Evolutionary conservation across 139 green algal species (phyloP).

Genomic region (Picochlorum sp.): DNA sequence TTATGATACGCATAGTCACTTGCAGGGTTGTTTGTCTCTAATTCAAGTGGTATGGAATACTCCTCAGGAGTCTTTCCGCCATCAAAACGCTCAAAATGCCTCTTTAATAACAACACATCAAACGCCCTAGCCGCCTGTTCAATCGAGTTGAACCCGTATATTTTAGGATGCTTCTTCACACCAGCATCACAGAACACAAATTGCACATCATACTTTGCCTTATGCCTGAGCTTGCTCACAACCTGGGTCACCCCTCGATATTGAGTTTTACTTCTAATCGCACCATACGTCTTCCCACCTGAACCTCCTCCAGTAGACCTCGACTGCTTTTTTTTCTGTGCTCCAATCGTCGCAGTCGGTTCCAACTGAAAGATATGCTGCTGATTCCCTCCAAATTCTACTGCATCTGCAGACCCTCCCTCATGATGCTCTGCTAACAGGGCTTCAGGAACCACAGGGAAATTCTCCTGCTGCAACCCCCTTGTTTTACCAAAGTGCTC

Average conservation of each 20-base stretch:
- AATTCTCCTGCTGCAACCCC: no score
- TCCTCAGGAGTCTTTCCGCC: neutral
- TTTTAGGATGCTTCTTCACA: constrained; percentile 32
- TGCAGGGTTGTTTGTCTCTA: constrained; percentile 25
- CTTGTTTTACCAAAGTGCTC: no score
- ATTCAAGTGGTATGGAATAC: neutral
- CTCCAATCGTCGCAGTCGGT: neutral
- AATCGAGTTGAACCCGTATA: constrained; percentile 22
- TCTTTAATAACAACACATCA: constrained; percentile 26
- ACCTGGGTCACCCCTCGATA: constrained; percentile 20
- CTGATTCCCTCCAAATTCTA: no score
- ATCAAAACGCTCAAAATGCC: neutral
- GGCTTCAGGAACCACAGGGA: no score
- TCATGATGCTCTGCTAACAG: no score
- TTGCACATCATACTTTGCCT: constrained; percentile 26
- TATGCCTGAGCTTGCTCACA: neutral
- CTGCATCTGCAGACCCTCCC: no score
- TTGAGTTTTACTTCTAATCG: constrained; percentile 3
- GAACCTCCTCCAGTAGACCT: neutral
- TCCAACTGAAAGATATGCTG: no score
- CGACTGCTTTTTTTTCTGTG: neutral
- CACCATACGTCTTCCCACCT: neutral
- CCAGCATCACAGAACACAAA: constrained; percentile 35
- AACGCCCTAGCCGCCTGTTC: constrained; percentile 20
- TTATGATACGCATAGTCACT: neutral